phyloP scores from a whole-genome alignment of 2,329 filamentous ascomycete species.

The Chaetomium olivaceum region DNA sequence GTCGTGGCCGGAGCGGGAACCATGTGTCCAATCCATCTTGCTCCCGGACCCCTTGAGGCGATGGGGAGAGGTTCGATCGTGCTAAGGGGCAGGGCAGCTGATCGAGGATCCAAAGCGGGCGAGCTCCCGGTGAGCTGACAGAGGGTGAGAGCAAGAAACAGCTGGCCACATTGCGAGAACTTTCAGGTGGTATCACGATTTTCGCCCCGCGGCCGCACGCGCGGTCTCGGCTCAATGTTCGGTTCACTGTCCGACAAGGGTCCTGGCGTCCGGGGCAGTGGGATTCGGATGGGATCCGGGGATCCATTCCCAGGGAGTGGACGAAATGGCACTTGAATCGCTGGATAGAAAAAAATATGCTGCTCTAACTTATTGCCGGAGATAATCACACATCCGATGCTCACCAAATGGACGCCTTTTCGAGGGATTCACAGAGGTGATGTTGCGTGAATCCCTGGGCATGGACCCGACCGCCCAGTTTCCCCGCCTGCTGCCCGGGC shows the following conservation, averaged over 20 bases:
- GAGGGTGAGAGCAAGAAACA: neutral
- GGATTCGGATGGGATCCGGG: neutral
- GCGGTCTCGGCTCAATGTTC: conserved; percentile 15
- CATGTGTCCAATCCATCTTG: conserved; percentile 17
- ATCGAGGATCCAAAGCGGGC: neutral
- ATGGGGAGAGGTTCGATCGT: neutral
- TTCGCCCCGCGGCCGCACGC: neutral
- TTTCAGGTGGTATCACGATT: conserved; percentile 1
- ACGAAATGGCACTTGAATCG: neutral
- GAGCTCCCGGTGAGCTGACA: neutral
- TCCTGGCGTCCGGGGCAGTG: neutral
- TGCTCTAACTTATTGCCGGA: too few relatives aligned
- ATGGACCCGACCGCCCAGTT: too few relatives aligned
- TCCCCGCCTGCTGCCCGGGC: too few relatives aligned
- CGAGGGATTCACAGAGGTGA: too few relatives aligned
- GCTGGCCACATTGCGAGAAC: neutral
- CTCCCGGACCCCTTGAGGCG: neutral
- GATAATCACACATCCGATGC: too few relatives aligned
- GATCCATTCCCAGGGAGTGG: neutral
- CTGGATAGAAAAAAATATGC: neutral
- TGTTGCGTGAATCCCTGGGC: too few relatives aligned
- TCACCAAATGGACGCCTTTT: too few relatives aligned
- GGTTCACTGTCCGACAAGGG: neutral
- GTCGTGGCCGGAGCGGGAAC: neutral
- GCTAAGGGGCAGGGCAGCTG: neutral